These are phyloP conservation scores for Talaromyces sp. DNA, from an alignment of 2,329 filamentous ascomycete species.

Conservation along the genomic window DNA sequence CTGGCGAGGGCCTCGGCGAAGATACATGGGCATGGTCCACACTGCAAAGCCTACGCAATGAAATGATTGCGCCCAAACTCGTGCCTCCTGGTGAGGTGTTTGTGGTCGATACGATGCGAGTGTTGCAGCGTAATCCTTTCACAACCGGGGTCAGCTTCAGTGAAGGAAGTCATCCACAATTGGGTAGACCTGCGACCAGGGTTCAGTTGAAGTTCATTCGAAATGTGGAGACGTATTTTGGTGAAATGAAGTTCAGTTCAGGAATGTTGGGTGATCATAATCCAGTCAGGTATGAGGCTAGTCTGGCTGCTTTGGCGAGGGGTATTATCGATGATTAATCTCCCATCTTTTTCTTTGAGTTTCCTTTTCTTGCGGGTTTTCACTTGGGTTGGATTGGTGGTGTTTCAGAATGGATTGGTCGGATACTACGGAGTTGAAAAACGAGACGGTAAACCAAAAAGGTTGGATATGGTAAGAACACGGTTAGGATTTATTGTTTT, in stretches of 20 bases:
- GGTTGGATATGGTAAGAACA: not conserved
- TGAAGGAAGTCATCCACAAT: conserved; percentile 43
- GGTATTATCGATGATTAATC: conserved; percentile 42
- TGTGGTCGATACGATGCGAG: conserved; percentile 64
- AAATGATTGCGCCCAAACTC: conserved; percentile 67
- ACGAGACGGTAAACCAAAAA: not conserved
- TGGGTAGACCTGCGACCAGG: conserved; percentile 65
- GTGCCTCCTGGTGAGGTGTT: conserved; percentile 76
- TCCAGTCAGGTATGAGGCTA: conserved; percentile 69
- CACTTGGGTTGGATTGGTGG: not conserved
- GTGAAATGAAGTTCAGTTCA: conserved; percentile 67
- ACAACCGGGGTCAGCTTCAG: conserved; percentile 45
- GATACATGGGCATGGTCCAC: conserved; percentile 67
- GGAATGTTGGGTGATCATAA: conserved; percentile 75
- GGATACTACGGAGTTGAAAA: not conserved
- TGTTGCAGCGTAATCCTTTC: conserved; percentile 67
- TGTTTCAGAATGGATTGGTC: not conserved
- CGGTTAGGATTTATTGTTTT: not conserved
- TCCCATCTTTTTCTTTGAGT: not conserved
- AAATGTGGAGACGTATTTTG: conserved; percentile 67
- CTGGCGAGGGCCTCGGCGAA: conserved; percentile 55
- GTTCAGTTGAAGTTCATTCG: conserved; percentile 68
- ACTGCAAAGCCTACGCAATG: conserved; percentile 62
- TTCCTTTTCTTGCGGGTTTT: not conserved
- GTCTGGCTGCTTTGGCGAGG: conserved; percentile 58